Evolutionary conservation across 208 protist genomes (phyloP).

Genomic region (Crithidia mellificae): DNA sequence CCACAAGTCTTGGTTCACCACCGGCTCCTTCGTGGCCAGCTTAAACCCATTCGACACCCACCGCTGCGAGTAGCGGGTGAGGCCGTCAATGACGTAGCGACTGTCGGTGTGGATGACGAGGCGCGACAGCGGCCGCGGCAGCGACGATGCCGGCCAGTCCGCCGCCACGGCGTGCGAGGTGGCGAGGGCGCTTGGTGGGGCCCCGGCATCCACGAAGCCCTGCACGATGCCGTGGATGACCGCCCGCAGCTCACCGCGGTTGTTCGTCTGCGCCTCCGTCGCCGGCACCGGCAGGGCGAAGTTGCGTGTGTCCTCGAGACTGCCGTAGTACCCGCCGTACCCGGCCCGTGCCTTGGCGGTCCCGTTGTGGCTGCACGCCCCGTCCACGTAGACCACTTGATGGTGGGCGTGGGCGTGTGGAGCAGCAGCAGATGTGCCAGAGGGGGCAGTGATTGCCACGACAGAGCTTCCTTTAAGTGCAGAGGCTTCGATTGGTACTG

Average conservation of each 20-base stretch:
- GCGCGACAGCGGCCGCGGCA: slow-evolving; percentile 30
- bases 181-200: not conserved
- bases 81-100: slow-evolving; percentile 71
- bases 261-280: slow-evolving; percentile 80
- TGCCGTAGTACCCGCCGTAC: slow-evolving; percentile 83
- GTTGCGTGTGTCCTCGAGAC: slow-evolving; percentile 57
- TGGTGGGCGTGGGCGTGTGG: not conserved
- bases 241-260: slow-evolving; percentile 77
- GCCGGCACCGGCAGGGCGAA: slow-evolving; percentile 59
- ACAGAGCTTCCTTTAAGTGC: too few relatives aligned
- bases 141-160: slow-evolving; percentile 5
- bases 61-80: slow-evolving; percentile 47
- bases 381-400: slow-evolving; percentile 81
- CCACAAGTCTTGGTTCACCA: slow-evolving; percentile 79
- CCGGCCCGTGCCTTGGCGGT: slow-evolving; percentile 48
- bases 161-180: slow-evolving; percentile 8
- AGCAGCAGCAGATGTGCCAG: not conserved
- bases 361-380: slow-evolving; percentile 78
- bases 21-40: slow-evolving; percentile 41
- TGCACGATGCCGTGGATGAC: slow-evolving; percentile 76
- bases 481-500: too few relatives aligned
- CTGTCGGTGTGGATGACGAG: slow-evolving; percentile 81
- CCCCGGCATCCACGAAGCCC: slow-evolving; percentile 40
- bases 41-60: slow-evolving; percentile 68
- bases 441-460: too few relatives aligned